Conservation (phyloP, 176 grass and related monocot species). For the Oryza punctata region DNA sequence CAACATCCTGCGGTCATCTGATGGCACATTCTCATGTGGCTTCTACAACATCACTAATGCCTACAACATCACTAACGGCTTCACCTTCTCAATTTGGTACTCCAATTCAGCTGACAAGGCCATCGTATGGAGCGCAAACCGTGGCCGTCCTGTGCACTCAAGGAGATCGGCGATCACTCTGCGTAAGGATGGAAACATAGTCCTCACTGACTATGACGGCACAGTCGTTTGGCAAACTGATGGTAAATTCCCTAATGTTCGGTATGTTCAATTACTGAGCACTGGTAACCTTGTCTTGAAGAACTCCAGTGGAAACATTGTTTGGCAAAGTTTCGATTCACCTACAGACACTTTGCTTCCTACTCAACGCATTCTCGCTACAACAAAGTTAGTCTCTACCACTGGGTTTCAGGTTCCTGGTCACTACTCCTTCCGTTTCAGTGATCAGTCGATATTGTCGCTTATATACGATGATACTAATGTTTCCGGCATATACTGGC, state of each 20-base stretch:
- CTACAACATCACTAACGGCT: slow-evolving; percentile 8
- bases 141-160: slow-evolving; percentile 35
- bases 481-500: slow-evolving; percentile 50
- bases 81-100: slow-evolving; percentile 56
- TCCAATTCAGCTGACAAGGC: background rate
- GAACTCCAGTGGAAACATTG: slow-evolving; percentile 10
- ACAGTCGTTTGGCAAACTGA: slow-evolving; percentile 30
- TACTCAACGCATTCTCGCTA: background rate
- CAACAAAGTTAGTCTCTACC: slow-evolving; percentile 39
- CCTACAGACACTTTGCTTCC: slow-evolving; percentile 45
- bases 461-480: slow-evolving; percentile 45
- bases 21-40: slow-evolving; percentile 46
- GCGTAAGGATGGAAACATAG: slow-evolving; percentile 38
- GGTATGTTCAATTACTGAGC: slow-evolving; percentile 34
- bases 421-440: slow-evolving; percentile 45
- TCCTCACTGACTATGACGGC: slow-evolving; percentile 46
- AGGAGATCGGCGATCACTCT: slow-evolving; percentile 34
- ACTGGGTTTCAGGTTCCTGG: slow-evolving; percentile 19
- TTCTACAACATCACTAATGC: slow-evolving; percentile 10
- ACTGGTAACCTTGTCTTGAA: slow-evolving; percentile 47
- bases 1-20: slow-evolving; percentile 14
- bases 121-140: slow-evolving; percentile 46
- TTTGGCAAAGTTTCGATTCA: slow-evolving; percentile 54
- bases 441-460: slow-evolving; percentile 41
- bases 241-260: background rate